These are phyloP conservation scores for Beauveria rudraprayagi DNA, from an alignment of 2,329 filamentous ascomycete species.

Conservation along the genomic window DNA sequence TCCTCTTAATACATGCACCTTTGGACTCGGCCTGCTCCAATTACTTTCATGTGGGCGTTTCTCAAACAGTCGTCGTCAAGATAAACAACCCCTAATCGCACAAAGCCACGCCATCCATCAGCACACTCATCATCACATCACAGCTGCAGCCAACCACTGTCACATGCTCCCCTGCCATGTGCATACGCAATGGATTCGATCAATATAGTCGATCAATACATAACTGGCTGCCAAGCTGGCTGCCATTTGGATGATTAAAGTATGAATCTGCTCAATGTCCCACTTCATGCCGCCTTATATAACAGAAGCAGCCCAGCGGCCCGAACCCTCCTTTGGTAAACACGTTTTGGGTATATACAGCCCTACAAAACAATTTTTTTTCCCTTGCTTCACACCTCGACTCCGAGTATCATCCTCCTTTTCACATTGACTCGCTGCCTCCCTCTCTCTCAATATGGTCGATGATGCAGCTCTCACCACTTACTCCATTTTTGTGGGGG, in stretches of 20 bases:
- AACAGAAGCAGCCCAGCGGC: background rate
- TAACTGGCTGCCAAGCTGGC: background rate
- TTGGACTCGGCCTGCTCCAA: no score
- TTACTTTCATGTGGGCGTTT: no score
- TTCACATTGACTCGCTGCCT: background rate
- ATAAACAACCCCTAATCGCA: no score
- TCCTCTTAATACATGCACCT: background rate
- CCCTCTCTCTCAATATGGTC: background rate
- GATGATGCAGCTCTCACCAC: background rate
- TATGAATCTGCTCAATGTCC: background rate
- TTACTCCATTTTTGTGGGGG: background rate
- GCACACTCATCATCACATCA: no score
- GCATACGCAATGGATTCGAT: background rate
- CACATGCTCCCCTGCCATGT: background rate
- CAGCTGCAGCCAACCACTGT: no score
- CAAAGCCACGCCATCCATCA: no score
- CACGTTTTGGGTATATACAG: constrained; percentile 9
- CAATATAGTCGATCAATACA: background rate
- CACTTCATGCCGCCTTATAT: background rate
- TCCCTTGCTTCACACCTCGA: background rate
- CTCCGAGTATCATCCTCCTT: background rate
- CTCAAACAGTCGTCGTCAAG: no score
- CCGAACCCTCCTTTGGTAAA: background rate
- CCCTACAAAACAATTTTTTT: background rate
- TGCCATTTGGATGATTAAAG: background rate